Percentiles rank a stretch among this genome's conserved stretches.
Conservation (phyloP, 345 rosid species). For the Dovyalis caffra region DNA sequence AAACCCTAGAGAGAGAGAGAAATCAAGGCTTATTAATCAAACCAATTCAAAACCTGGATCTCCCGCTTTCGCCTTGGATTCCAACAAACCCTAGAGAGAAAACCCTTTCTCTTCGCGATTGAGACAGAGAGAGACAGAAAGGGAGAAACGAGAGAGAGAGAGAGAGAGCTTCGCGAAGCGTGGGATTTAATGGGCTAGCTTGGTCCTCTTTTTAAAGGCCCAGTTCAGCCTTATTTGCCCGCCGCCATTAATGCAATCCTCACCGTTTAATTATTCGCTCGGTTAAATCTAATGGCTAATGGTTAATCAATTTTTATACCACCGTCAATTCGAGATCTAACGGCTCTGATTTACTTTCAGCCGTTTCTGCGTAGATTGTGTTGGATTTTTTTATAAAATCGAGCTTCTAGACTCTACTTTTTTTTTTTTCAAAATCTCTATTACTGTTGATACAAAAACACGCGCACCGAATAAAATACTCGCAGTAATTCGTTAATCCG, state of each 20-base stretch:
- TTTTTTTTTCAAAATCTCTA: too few relatives aligned
- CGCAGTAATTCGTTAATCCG: not conserved
- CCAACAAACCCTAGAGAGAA: conserved; percentile 7
- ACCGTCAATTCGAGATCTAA: conserved; percentile 11
- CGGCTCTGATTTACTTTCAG: not conserved
- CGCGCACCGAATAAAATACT: not conserved
- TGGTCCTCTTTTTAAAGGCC: conserved; percentile 21
- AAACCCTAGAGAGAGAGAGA: conserved; percentile 17
- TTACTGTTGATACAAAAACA: not conserved
- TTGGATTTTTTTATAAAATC: not conserved
- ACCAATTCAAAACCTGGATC: conserved; percentile 26
- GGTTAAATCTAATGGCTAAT: not conserved
- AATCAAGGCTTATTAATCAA: conserved; percentile 1
- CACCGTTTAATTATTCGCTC: conserved; percentile 6
- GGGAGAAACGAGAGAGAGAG: too few relatives aligned
- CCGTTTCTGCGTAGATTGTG: not conserved
- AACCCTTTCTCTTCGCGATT: not conserved
- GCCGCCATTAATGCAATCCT: conserved; percentile 4
- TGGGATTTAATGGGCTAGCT: conserved; percentile 3
- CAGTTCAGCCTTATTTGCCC: not conserved
- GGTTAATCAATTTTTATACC: not conserved
- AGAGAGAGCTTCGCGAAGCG: not conserved
- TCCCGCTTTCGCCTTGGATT: conserved; percentile 19
- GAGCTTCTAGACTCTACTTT: not conserved
- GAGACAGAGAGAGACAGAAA: not conserved